phyloP scores from a whole-genome alignment of 176 grass and related monocot species.

The Rhynchospora breviuscula region DNA sequence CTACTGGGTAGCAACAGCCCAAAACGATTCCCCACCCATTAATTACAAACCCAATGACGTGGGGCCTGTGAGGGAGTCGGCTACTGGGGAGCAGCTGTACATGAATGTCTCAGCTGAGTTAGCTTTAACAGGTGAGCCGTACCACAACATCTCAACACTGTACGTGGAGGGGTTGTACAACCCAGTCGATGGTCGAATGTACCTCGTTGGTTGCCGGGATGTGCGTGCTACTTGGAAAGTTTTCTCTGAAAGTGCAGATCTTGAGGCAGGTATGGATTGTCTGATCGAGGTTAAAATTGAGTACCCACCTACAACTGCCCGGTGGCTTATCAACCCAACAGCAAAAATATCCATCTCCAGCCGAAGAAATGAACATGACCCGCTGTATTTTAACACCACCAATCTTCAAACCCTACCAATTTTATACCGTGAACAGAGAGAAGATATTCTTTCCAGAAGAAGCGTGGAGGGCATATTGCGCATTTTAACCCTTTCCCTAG shows the following conservation, averaged over 20 bases:
- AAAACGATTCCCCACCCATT: background rate
- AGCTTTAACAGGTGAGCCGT: background rate
- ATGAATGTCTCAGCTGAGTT: slow-evolving; percentile 44
- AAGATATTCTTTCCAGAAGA: slow-evolving; percentile 70
- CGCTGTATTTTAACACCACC: slow-evolving; percentile 42
- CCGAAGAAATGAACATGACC: slow-evolving; percentile 40
- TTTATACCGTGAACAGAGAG: slow-evolving; percentile 48
- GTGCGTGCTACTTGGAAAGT: slow-evolving; percentile 32
- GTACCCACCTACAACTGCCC: slow-evolving; percentile 76
- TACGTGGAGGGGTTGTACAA: slow-evolving; percentile 87
- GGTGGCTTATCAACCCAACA: slow-evolving; percentile 71
- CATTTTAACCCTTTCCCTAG: slow-evolving; percentile 47
- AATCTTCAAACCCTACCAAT: slow-evolving; percentile 75
- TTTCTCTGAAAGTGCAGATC: slow-evolving; percentile 15
- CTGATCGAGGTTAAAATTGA: slow-evolving; percentile 72
- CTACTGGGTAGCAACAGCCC: background rate
- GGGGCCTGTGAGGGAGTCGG: background rate
- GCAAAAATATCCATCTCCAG: slow-evolving; percentile 53
- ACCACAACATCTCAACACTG: slow-evolving; percentile 28
- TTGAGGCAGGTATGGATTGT: slow-evolving; percentile 69
- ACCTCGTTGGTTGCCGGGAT: slow-evolving; percentile 72
- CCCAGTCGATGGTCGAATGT: slow-evolving; percentile 63
- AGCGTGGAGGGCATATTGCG: slow-evolving; percentile 79
- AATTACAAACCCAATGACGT: background rate
- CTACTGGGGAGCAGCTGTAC: background rate